Evolutionary conservation across 2,329 filamentous ascomycete species (phyloP).

Genomic region (Neonectria punicea): DNA sequence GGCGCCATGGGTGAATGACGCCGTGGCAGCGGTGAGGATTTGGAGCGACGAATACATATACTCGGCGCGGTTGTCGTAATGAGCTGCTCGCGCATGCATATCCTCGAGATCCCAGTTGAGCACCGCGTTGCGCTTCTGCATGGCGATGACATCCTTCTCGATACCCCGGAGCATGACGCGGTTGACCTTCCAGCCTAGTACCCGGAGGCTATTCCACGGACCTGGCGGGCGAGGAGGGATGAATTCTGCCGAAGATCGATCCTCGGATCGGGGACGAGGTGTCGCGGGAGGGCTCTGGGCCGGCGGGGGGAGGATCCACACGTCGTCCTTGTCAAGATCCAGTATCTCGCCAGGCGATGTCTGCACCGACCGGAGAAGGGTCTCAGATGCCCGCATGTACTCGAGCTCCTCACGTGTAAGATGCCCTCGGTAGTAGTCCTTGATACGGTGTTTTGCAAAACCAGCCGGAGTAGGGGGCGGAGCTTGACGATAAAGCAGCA

Average conservation of each 20-base stretch:
- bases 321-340: slow-evolving; percentile 45
- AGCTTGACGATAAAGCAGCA: slow-evolving; percentile 53
- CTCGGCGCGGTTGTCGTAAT: slow-evolving; percentile 65
- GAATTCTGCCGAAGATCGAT: slow-evolving; percentile 32
- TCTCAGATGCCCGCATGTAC: slow-evolving; percentile 49
- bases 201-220: slow-evolving; percentile 53
- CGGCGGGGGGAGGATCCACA: slow-evolving; percentile 47
- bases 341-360: slow-evolving; percentile 38
- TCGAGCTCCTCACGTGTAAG: slow-evolving; percentile 58
- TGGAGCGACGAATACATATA: slow-evolving; percentile 61
- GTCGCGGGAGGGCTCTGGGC: slow-evolving; percentile 35
- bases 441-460: slow-evolving; percentile 55
- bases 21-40: slow-evolving; percentile 62
- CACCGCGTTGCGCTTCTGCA: slow-evolving; percentile 59
- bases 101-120: slow-evolving; percentile 59
- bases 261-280: slow-evolving; percentile 20
- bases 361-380: slow-evolving; percentile 49
- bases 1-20: slow-evolving; percentile 66
- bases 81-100: slow-evolving; percentile 59
- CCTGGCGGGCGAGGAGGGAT: slow-evolving; percentile 50
- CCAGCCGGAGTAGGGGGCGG: slow-evolving; percentile 50
- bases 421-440: slow-evolving; percentile 62
- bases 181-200: slow-evolving; percentile 54
- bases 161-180: slow-evolving; percentile 58
- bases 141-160: slow-evolving; percentile 58